Evolutionary conservation across 2,329 filamentous ascomycete species (phyloP).

Genomic region (Sordariomycetes sp.): DNA sequence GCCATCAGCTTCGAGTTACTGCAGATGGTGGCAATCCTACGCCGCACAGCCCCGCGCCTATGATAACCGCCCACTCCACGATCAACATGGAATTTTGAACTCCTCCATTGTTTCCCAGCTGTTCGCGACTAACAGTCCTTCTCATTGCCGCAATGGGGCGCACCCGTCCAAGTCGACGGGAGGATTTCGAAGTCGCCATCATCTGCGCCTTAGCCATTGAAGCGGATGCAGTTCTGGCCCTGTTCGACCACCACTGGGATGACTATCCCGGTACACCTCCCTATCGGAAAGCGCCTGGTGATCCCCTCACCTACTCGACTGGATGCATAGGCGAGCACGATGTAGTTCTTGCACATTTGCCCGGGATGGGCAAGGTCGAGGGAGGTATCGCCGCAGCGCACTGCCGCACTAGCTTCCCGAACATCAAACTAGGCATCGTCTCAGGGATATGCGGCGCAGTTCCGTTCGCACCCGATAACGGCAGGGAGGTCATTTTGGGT

Average conservation of each 20-base stretch:
- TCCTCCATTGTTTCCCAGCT: no score
- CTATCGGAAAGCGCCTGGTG: conserved; percentile 12
- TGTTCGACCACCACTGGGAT: conserved; percentile 5
- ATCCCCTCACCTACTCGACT: conserved; percentile 16
- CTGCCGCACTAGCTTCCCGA: conserved; percentile 8
- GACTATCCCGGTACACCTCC: conserved; percentile 1
- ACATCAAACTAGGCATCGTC: conserved; percentile 10
- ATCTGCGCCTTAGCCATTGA: conserved; percentile 6
- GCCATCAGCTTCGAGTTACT: no score
- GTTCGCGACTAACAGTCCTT: no score
- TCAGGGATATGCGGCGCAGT: conserved; percentile 13
- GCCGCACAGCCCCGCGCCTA: no score
- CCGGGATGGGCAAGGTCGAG: conserved; percentile 16
- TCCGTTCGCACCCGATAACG: conserved; percentile 5
- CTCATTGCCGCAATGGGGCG: no score
- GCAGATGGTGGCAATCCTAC: no score
- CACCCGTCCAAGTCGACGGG: not conserved
- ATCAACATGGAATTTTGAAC: no score
- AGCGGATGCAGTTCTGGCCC: conserved; percentile 1
- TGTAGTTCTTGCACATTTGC: conserved; percentile 18
- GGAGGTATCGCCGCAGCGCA: conserved; percentile 10
- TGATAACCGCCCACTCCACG: no score
- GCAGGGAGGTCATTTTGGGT: conserved; percentile 12
- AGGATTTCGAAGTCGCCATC: conserved; percentile 6
- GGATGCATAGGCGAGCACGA: conserved; percentile 14